Percentiles rank a stretch among this genome's conserved stretches.
These are phyloP conservation scores for Tetradesmus lagerheimii DNA, from an alignment of 139 green algal species.

Conservation along the genomic window DNA sequence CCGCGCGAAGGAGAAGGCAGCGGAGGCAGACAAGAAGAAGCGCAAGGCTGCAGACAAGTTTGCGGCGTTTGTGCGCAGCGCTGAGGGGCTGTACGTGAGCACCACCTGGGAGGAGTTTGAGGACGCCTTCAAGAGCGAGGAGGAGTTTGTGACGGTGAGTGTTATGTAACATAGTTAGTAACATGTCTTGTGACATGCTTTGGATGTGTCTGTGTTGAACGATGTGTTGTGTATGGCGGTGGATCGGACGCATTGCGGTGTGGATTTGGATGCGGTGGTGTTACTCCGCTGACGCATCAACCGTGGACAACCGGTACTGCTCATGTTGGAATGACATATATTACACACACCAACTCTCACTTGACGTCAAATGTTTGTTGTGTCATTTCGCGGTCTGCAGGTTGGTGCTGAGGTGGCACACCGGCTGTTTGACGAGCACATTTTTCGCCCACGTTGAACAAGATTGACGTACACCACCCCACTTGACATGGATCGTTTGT, in stretches of 20 bases:
- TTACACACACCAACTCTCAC: too few relatives aligned
- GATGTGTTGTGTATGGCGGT: neutral
- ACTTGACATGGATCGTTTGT: too few relatives aligned
- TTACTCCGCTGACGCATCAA: too few relatives aligned
- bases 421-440: too few relatives aligned
- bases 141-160: slow-evolving; percentile 68
- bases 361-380: neutral
- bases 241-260: neutral
- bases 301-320: too few relatives aligned
- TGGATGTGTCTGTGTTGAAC: neutral
- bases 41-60: slow-evolving; percentile 60
- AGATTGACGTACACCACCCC: too few relatives aligned
- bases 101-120: slow-evolving; percentile 67
- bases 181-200: neutral
- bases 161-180: neutral
- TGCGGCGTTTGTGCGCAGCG: slow-evolving; percentile 59
- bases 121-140: slow-evolving; percentile 56
- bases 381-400: too few relatives aligned
- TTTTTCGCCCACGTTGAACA: too few relatives aligned
- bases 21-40: slow-evolving; percentile 50
- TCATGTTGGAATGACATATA: too few relatives aligned
- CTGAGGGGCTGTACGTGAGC: slow-evolving; percentile 53
- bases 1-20: slow-evolving; percentile 56
- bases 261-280: too few relatives aligned
- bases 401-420: too few relatives aligned